phyloP scores from a whole-genome alignment of 176 grass and related monocot species.

The Ensete ventricosum region DNA sequence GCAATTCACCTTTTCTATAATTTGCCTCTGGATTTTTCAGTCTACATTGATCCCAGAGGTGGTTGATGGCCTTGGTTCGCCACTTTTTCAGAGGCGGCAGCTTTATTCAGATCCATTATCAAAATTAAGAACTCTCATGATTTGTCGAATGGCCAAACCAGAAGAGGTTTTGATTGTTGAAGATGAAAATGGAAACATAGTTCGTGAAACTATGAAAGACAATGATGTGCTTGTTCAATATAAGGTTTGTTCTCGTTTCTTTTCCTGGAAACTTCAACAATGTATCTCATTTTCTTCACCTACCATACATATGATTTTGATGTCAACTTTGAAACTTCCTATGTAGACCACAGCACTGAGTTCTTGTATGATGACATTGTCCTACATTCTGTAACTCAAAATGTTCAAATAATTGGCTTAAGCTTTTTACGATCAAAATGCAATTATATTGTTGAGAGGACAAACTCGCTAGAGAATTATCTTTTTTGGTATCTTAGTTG shows the following conservation, averaged over 20 bases:
- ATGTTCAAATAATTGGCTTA: no score
- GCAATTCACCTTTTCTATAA: no score
- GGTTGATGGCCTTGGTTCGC: slow-evolving; percentile 62
- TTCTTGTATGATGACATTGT: no score
- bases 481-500: no score
- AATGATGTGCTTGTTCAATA: slow-evolving; percentile 98
- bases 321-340: background rate
- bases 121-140: slow-evolving; percentile 94
- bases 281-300: background rate
- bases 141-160: slow-evolving; percentile 96
- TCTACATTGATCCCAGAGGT: slow-evolving; percentile 53
- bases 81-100: slow-evolving; percentile 76
- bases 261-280: no score
- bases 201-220: slow-evolving; percentile 99
- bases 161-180: slow-evolving; percentile 99
- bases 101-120: slow-evolving; percentile 77
- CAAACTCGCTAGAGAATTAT: no score
- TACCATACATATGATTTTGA: background rate
- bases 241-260: slow-evolving; percentile 50
- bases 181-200: slow-evolving; percentile 99
- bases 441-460: no score
- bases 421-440: no score
- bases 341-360: no score
- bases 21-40: slow-evolving; percentile 15
- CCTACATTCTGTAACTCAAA: no score